These are phyloP conservation scores for Elongisporangium anandrum DNA, from an alignment of 352 stramenopile genomes.

Conservation along the genomic window DNA sequence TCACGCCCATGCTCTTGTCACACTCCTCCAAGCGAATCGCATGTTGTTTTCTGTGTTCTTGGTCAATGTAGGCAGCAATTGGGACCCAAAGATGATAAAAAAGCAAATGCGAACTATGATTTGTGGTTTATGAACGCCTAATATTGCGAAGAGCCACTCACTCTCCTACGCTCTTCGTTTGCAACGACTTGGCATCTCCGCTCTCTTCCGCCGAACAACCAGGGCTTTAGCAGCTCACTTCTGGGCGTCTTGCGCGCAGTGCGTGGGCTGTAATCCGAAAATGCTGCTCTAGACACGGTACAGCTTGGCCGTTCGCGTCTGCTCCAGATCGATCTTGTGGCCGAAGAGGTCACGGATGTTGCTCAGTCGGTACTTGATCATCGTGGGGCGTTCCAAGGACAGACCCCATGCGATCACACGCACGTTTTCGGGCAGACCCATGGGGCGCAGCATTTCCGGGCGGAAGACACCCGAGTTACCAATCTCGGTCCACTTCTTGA, in stretches of 20 bases:
- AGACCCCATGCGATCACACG: conserved; percentile 99
- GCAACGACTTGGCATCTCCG: neutral
- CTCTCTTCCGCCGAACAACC: neutral
- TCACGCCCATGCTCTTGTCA: neutral
- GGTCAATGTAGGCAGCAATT: too few relatives aligned
- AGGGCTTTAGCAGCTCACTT: neutral
- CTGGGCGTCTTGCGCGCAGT: neutral
- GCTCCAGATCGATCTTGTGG: conserved; percentile 98
- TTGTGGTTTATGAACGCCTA: neutral
- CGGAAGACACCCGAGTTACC: conserved; percentile 99
- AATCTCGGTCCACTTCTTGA: conserved; percentile 99
- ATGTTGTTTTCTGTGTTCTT: too few relatives aligned
- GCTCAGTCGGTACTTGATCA: conserved; percentile 99
- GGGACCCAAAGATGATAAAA: neutral
- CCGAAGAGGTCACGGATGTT: conserved; percentile 99
- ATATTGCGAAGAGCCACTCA: neutral
- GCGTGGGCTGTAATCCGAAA: neutral
- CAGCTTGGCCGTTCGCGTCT: conserved; percentile 91
- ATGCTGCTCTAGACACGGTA: conserved; percentile 64
- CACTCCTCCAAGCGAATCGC: too few relatives aligned
- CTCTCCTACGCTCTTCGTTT: neutral
- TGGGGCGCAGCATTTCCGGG: conserved; percentile 98
- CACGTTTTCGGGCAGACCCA: conserved; percentile 99
- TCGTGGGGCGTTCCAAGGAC: conserved; percentile 98
- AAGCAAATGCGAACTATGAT: neutral